Base-by-base conservation (phyloP, 2,329 filamentous ascomycete species). In the Colletotrichum chrysophilum region DNA sequence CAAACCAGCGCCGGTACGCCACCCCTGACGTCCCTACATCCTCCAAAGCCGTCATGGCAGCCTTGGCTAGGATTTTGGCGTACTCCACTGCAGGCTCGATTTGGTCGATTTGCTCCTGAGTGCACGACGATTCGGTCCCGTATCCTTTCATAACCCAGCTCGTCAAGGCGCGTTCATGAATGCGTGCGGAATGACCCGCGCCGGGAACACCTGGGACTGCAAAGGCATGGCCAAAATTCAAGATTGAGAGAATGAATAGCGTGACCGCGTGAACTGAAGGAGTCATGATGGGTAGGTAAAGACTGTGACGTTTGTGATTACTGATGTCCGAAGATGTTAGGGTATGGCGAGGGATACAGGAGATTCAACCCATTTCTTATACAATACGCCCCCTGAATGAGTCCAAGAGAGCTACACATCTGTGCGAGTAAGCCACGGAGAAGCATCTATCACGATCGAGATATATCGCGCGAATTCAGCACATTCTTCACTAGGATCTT, bases 361-460 rank as follows among this genome's bases (percentile, higher is more conserved):
- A n/a, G 38, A 4, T n/a, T n/a, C 38, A 43, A 12, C 38, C 5
- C 18, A 5, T 43, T 43, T n/a, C 38, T 43, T 43, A 43, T 43
- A n/a, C 38, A 0, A 1, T 16, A 38, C 34, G 7, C 0, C 34
- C 34, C 34, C 34, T 38, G 34, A 16, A 38, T 4, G 14, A 8
- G 14, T 4, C 0, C 0, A 8, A 38, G 16, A 38, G 0, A 1
- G 4, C 14, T 16, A 38, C 0, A 1, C 14, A 38, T 38, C 34
- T 16, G 34, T 38, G 36, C 14, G 36, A 38, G 36, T 38, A 38
- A 38, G 36, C 36, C 7, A 16, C 14, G 1, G 2, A 38, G 36
- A 18, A 7, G 14, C 14, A 3, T 1, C 1, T 1, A 16, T 43
- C 9, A n/a, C 38, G 36, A 38, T 18, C 36, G 14, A 38, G 36